Evolutionary conservation across 2,329 filamentous ascomycete genomes (phyloP).

Genomic region (Verticillium nonalfalfae): DNA sequence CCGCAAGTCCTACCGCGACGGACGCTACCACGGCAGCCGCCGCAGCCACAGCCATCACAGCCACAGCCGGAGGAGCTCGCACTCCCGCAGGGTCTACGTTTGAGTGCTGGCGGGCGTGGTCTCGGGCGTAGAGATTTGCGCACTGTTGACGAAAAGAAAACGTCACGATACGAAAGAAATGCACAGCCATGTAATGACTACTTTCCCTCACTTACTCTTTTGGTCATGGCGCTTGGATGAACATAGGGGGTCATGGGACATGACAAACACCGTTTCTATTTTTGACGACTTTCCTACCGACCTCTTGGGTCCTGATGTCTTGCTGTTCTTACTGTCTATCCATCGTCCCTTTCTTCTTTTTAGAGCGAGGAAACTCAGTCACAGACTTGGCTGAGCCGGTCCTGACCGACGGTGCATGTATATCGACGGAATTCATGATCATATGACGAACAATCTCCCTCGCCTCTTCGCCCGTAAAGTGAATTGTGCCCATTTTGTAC

Average conservation of each 20-base stretch:
- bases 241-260: neutral
- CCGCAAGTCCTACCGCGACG: constrained; percentile 37
- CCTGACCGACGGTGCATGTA: neutral
- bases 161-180: neutral
- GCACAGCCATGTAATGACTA: neutral
- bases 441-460: neutral
- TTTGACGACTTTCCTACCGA: neutral
- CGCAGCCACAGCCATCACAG: constrained; percentile 25
- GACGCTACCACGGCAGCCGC: constrained; percentile 14
- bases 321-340: neutral
- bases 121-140: neutral
- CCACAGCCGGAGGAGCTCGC: constrained; percentile 22
- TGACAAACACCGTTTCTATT: neutral
- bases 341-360: neutral
- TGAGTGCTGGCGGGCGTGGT: neutral
- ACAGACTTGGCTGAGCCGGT: neutral
- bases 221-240: neutral
- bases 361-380: neutral
- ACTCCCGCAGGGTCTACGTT: constrained; percentile 8
- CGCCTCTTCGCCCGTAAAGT: neutral
- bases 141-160: neutral
- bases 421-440: neutral
- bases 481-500: constrained; percentile 9
- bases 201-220: neutral
- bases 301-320: neutral